phyloP scores from a whole-genome alignment of 306 rosid genomes.

The Lablab purpureus region DNA sequence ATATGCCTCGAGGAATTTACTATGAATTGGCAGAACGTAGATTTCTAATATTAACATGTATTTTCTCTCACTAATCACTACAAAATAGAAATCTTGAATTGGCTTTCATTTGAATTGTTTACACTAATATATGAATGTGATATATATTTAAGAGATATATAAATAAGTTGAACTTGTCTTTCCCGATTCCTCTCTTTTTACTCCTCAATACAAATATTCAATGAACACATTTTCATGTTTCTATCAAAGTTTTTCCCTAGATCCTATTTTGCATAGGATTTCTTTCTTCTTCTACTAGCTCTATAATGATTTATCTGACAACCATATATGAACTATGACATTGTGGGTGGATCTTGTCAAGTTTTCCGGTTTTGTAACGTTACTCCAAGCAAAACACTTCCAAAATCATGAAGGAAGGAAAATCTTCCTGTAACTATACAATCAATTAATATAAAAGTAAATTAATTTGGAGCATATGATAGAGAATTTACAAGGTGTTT shows the following conservation, averaged over 20 bases:
- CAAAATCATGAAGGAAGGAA: too few species aligned
- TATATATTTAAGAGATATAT: neutral
- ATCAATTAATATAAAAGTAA: constrained; percentile 1
- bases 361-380: neutral
- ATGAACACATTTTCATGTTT: neutral
- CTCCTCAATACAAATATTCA: constrained; percentile 5
- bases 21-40: neutral
- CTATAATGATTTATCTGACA: neutral
- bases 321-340: constrained; percentile 4
- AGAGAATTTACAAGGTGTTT: constrained; percentile 13
- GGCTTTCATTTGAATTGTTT: neutral
- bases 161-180: constrained; percentile 8
- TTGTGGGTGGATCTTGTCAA: neutral
- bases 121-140: neutral
- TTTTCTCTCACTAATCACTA: neutral
- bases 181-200: neutral
- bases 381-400: too few species aligned
- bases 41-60: neutral
- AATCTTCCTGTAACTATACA: neutral
- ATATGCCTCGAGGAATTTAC: neutral
- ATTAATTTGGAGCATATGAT: neutral
- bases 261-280: neutral
- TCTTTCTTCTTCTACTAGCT: neutral
- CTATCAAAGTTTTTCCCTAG: neutral
- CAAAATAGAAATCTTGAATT: constrained; percentile 15